Evolutionary conservation across 208 protist species (phyloP), one percentile per base, ranked within the genome.

Genomic region (Acanthamoeba triangularis): DNA sequence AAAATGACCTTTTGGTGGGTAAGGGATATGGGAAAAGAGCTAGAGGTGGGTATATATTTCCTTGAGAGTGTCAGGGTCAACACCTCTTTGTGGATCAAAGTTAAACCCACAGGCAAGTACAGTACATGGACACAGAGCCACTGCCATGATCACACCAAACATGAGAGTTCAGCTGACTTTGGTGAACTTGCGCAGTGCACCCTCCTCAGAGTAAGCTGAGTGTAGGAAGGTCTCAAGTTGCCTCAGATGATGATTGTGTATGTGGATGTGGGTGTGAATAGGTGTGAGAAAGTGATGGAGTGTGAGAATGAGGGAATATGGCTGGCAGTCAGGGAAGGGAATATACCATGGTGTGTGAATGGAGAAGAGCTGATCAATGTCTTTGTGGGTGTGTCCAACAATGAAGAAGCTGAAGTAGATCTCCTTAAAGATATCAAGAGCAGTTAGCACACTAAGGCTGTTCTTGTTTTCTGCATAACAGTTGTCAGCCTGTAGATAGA

Each of bases 401-500:
- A 74, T 41, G 41, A 44, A 4, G 41, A 44, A 44, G 41, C 41
- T 44, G 41, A 44, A 44, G 41, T 44, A 44, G 41, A 74, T 74
- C 1, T 74, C 33, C 65, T 30, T n/a, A 3, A 74, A 74, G 33
- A 74, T 74, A 74, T 37, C 65, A 41, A 74, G 33, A 41, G 65
- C 25, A 41, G 33, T 74, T 10, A 74, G 65, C 25, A 74, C 11
- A 74, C n/a, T 41, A 0, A 74, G 65, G n/a, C 11, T 74, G 33
- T 74, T 74, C 25, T 74, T 74, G 65, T 74, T 74, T 23, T 74
- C 65, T 33, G n/a, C 65, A 74, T n/a, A 74, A 11, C 65, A 74
- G 25, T 74, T 74, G 65, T 74, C 65, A 74, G 65, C 65, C 25
- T 74, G 65, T 13, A 74, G 13, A 23, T 74, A 74, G 33, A 74